Conservation (phyloP, 768 basidiomycete genomes). For the Scleroderma bovista region DNA sequence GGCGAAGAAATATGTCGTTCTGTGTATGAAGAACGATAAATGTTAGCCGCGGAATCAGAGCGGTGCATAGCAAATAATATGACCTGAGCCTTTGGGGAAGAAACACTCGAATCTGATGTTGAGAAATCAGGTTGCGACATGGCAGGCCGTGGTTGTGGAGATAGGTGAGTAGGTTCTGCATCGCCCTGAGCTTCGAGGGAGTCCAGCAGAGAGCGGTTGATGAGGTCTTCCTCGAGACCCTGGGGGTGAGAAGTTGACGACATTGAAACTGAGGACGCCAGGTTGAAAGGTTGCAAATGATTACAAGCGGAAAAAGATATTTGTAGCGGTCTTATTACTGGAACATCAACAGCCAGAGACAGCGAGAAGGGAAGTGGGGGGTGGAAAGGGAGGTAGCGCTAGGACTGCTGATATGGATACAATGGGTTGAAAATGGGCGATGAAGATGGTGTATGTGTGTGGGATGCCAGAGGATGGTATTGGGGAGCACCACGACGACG, state of each 20-base stretch:
- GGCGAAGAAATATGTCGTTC: slow-evolving; percentile 26
- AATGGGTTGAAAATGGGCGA: slow-evolving; percentile 27
- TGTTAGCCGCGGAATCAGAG: slow-evolving; percentile 46
- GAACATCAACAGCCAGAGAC: slow-evolving; percentile 41
- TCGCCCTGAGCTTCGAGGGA: slow-evolving; percentile 81
- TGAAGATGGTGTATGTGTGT: slow-evolving; percentile 18
- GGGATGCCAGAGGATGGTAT: slow-evolving; percentile 25
- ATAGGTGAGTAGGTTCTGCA: slow-evolving; percentile 53
- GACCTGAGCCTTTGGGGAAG: slow-evolving; percentile 52
- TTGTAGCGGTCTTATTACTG: slow-evolving; percentile 22
- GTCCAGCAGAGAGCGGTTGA: slow-evolving; percentile 80
- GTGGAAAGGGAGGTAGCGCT: slow-evolving; percentile 17
- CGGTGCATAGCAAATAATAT: slow-evolving; percentile 44
- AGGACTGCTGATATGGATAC: slow-evolving; percentile 40
- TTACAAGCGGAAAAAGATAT: slow-evolving; percentile 28
- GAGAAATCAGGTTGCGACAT: slow-evolving; percentile 46
- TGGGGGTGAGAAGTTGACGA: slow-evolving; percentile 27
- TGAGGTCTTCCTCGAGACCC: slow-evolving; percentile 62
- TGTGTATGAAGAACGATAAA: slow-evolving; percentile 27
- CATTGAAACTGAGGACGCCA: slow-evolving; percentile 44
- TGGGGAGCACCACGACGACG: slow-evolving; percentile 24
- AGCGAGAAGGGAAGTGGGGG: slow-evolving; percentile 28
- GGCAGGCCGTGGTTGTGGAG: slow-evolving; percentile 33
- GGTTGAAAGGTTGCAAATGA: slow-evolving; percentile 33
- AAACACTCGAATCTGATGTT: slow-evolving; percentile 44